These are phyloP conservation scores for Acanthamoeba lenticulata DNA, from an alignment of 208 protist species.

Conservation along the genomic window DNA sequence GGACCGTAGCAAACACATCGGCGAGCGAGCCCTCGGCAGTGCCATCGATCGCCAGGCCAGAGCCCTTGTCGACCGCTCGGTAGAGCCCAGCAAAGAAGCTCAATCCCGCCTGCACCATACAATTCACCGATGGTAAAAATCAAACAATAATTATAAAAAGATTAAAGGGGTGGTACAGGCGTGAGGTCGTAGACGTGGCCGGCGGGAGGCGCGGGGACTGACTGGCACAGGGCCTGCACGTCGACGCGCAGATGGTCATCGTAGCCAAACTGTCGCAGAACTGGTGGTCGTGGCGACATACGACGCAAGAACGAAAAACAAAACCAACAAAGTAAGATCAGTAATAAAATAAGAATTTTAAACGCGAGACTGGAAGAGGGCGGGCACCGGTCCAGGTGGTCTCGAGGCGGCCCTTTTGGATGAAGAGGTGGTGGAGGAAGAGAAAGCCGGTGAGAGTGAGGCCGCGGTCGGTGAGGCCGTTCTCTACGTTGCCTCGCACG, in stretches of 20 bases:
- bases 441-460: constrained; percentile 62
- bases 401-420: constrained; percentile 46
- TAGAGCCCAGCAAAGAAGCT: neutral
- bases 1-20: neutral
- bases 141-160: neutral
- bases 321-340: neutral
- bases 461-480: constrained; percentile 14
- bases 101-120: neutral
- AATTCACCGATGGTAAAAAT: neutral
- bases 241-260: constrained; percentile 2
- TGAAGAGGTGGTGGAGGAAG: constrained; percentile 67
- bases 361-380: neutral
- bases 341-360: neutral
- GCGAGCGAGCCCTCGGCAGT: no score
- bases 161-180: neutral
- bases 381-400: constrained; percentile 58
- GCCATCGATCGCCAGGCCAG: neutral
- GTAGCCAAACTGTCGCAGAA: neutral
- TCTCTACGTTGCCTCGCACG: constrained; percentile 8
- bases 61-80: constrained; percentile 1
- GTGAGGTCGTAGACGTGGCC: neutral
- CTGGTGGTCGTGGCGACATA: neutral
- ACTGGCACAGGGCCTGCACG: neutral
- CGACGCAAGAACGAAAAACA: neutral
- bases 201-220: neutral